A percentile compares a stretch with the other conserved stretches of the same genome.
Evolutionary conservation across 2,329 filamentous ascomycete species (phyloP).

Genomic region (Colletotrichum eremochloae): DNA sequence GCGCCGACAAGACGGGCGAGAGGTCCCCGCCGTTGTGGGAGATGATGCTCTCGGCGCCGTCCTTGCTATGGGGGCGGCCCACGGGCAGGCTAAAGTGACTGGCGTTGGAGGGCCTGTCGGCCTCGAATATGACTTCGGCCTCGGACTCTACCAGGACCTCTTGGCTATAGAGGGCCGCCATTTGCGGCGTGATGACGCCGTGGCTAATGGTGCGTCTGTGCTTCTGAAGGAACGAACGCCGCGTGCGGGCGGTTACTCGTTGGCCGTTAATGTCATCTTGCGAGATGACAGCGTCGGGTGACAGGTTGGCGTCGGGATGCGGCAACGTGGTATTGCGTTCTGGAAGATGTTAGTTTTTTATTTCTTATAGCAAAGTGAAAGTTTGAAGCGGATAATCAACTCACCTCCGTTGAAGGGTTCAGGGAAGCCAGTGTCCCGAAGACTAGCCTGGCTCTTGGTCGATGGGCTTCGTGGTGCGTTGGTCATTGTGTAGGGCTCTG

Average conservation of each 20-base stretch:
- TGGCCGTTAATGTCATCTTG: slow-evolving; percentile 65
- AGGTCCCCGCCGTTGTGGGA: slow-evolving; percentile 46
- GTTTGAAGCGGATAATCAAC: slow-evolving; percentile 40
- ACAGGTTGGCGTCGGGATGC: slow-evolving; percentile 72
- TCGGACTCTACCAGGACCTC: slow-evolving; percentile 46
- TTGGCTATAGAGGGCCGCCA: slow-evolving; percentile 51
- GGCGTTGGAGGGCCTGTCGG: slow-evolving; percentile 25
- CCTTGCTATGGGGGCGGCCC: slow-evolving; percentile 48
- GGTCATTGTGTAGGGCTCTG: slow-evolving; percentile 38
- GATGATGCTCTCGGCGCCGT: slow-evolving; percentile 56
- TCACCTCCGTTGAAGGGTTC: slow-evolving; percentile 63
- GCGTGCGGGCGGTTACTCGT: slow-evolving; percentile 58
- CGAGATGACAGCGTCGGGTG: slow-evolving; percentile 68
- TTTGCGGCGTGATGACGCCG: slow-evolving; percentile 57
- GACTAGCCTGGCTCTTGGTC: slow-evolving; percentile 36
- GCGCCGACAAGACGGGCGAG: slow-evolving; percentile 37
- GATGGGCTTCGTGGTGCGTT: slow-evolving; percentile 37
- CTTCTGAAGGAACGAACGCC: slow-evolving; percentile 62
- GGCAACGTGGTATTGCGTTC: slow-evolving; percentile 71
- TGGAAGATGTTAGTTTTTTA: slow-evolving; percentile 42
- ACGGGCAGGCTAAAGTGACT: slow-evolving; percentile 34
- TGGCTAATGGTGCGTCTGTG: slow-evolving; percentile 62
- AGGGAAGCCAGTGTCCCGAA: slow-evolving; percentile 64
- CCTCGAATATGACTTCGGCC: slow-evolving; percentile 26
- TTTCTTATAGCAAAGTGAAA: neutral